Evolutionary conservation across 495 filamentous ascomycete genomes (phyloP).

Genomic region (Aspergillus mulundensis): DNA sequence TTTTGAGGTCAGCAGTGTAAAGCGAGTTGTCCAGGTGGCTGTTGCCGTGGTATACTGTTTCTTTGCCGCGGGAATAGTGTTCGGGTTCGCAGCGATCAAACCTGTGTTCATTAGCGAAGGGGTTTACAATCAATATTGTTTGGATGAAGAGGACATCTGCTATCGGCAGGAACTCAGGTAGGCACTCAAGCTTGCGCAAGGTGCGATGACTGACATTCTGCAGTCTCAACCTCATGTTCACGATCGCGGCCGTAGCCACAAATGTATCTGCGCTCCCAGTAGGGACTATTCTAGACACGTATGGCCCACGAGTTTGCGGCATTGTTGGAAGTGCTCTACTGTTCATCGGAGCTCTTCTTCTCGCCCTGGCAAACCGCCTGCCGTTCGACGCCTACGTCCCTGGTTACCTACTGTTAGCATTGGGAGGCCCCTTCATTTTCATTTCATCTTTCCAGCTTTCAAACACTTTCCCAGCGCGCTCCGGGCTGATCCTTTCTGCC

Average conservation of each 20-base stretch:
- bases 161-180: constrained; percentile 72
- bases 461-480: constrained; percentile 83
- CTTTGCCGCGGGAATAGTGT: constrained; percentile 73
- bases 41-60: constrained; percentile 77
- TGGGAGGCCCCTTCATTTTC: constrained; percentile 88
- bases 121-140: constrained; percentile 66
- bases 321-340: constrained; percentile 69
- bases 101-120: constrained; percentile 73
- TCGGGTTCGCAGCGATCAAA: constrained; percentile 77
- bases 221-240: constrained; percentile 86
- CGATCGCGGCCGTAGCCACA: constrained; percentile 81
- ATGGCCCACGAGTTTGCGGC: constrained; percentile 72
- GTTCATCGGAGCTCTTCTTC: constrained; percentile 61
- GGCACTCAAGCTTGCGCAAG: constrained; percentile 2
- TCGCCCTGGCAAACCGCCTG: constrained; percentile 61
- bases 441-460: constrained; percentile 91
- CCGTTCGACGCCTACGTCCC: constrained; percentile 71
- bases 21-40: constrained; percentile 49
- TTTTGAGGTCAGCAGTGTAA: constrained; percentile 63
- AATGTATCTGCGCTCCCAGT: constrained; percentile 78
- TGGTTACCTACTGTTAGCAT: constrained; percentile 75
- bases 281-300: constrained; percentile 80
- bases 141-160: constrained; percentile 59
- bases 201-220: constrained; percentile 10
- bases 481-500: constrained; percentile 78